phyloP scores from a whole-genome alignment of 805 yeast species.

The Yamadazyma insecticola region DNA sequence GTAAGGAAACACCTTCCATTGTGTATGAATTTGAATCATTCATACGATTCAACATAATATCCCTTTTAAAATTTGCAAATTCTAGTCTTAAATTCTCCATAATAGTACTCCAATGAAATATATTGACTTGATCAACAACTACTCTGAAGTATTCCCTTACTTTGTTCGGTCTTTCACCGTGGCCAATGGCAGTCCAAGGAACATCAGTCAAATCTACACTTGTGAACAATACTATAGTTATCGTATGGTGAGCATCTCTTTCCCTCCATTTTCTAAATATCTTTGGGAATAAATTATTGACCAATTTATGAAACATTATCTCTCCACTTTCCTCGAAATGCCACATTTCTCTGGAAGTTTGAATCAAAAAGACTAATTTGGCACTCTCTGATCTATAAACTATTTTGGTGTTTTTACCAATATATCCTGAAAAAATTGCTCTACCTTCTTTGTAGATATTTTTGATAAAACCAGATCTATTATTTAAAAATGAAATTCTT shows the following conservation, averaged over 20 bases:
- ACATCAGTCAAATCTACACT: constrained; percentile 58
- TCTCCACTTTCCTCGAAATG: constrained; percentile 96
- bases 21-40: constrained; percentile 7
- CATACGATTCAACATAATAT: constrained; percentile 49
- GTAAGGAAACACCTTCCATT: constrained; percentile 64
- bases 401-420: constrained; percentile 70
- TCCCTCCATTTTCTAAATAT: constrained; percentile 86
- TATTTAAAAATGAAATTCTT: constrained; percentile 55
- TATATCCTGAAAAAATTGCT: constrained; percentile 68
- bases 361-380: constrained; percentile 74
- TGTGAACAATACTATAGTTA: constrained; percentile 84
- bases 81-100: constrained; percentile 85
- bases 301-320: constrained; percentile 85
- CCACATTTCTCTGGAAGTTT: constrained; percentile 95
- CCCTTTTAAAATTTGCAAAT: constrained; percentile 75
- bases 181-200: constrained; percentile 54
- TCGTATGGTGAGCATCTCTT: constrained; percentile 82
- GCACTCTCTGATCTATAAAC: constrained; percentile 92
- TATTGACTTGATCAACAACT: constrained; percentile 91
- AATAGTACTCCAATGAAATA: constrained; percentile 84
- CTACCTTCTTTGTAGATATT: constrained; percentile 64
- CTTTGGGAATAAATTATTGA: constrained; percentile 87
- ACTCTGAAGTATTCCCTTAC: constrained; percentile 83
- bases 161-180: constrained; percentile 67
- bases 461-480: constrained; percentile 59